These are phyloP conservation scores for Spongiforma sp. DNA, from an alignment of 1,284 basidiomycete genomes.

Conservation along the genomic window DNA sequence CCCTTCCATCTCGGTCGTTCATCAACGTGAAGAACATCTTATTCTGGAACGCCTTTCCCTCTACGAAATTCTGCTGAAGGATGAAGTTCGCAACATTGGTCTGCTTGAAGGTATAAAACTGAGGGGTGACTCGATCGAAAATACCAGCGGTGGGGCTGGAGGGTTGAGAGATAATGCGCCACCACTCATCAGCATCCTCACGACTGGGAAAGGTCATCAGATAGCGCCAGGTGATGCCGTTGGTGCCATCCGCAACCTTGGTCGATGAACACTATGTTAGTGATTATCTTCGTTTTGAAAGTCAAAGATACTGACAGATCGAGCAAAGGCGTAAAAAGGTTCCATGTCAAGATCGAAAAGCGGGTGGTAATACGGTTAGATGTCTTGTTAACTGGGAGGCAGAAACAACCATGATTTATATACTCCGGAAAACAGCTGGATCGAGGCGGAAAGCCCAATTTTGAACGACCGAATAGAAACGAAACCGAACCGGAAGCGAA, in stretches of 20 bases:
- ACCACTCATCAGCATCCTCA: constrained; percentile 1
- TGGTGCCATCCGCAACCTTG: background rate
- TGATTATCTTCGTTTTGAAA: background rate
- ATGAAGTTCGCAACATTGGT: background rate
- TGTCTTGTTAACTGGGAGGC: background rate
- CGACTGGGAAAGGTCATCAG: background rate
- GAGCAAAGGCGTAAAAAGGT: background rate
- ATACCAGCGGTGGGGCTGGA: background rate
- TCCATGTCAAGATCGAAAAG: background rate
- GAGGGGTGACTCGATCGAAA: background rate
- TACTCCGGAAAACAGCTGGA: too few species aligned
- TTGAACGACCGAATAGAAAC: too few species aligned
- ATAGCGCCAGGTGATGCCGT: background rate
- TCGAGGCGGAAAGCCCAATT: too few species aligned
- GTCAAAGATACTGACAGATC: background rate
- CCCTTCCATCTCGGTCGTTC: background rate
- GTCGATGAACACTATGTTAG: background rate
- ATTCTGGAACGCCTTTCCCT: background rate
- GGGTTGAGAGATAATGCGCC: background rate
- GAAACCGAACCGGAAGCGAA: too few species aligned
- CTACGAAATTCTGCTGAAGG: background rate
- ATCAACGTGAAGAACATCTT: background rate
- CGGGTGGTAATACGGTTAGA: background rate
- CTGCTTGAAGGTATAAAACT: background rate
- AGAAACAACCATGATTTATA: background rate